Evolutionary conservation across 768 basidiomycete species (phyloP).

Genomic region (Tulasnella calospora): DNA sequence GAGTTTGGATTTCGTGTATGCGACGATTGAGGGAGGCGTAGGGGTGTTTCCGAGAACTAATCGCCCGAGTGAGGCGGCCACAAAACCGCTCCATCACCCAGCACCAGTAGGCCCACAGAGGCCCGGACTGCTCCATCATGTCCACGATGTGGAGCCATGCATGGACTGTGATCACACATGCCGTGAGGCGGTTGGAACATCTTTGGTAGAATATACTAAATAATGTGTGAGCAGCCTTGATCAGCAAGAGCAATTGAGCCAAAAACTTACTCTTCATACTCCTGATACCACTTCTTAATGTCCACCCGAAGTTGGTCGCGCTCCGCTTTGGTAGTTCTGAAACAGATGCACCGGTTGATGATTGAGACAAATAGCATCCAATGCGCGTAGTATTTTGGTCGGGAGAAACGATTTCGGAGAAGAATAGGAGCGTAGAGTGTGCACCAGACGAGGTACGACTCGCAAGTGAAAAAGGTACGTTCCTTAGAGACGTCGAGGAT

Average conservation of each 20-base stretch:
- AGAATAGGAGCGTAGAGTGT: slow-evolving; percentile 41
- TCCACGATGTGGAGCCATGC: slow-evolving; percentile 3
- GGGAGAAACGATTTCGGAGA: slow-evolving; percentile 36
- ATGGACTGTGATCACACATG: background rate
- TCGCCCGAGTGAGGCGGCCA: background rate
- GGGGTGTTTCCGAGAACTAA: background rate
- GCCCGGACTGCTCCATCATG: background rate
- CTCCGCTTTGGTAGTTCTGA: background rate
- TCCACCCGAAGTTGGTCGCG: background rate
- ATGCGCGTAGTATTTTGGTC: slow-evolving; percentile 36
- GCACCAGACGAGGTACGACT: slow-evolving; percentile 42
- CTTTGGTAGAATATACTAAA: slow-evolving; percentile 12
- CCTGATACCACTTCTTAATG: background rate
- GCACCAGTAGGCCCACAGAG: slow-evolving; percentile 11
- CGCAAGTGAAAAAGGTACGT: slow-evolving; percentile 36
- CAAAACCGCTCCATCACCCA: slow-evolving; percentile 16
- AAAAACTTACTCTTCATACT: background rate
- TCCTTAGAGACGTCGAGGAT: slow-evolving; percentile 39
- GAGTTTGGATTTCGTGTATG: background rate
- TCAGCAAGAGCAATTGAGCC: background rate
- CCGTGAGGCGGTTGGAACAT: background rate
- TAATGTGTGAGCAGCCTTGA: no score
- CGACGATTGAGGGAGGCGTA: background rate
- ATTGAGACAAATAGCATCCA: background rate
- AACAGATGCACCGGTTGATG: background rate